phyloP scores from a whole-genome alignment of 371 early-diverging fungal species.

The Zychaea mexicana region DNA sequence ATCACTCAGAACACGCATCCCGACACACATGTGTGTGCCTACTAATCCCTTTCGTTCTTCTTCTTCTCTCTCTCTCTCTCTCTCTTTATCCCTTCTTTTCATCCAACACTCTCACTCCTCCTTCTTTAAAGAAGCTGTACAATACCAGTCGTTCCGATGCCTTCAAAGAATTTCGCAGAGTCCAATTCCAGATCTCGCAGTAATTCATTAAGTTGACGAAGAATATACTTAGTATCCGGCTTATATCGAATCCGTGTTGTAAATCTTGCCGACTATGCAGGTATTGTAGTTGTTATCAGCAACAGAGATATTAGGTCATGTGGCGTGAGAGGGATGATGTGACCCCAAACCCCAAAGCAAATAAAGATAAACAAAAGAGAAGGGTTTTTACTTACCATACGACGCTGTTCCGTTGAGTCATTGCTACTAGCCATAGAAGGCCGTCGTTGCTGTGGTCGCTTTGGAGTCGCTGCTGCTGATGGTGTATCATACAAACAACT shows the following conservation, averaged over 20 bases:
- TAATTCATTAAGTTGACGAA: slow-evolving; percentile 45
- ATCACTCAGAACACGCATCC: no score
- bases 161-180: slow-evolving; percentile 46
- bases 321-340: no score
- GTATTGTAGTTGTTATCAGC: no score
- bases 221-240: slow-evolving; percentile 49
- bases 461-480: neutral
- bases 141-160: slow-evolving; percentile 44
- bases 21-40: no score
- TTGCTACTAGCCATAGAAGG: slow-evolving; percentile 27
- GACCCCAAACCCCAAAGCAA: no score
- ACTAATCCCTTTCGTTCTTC: no score
- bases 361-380: neutral
- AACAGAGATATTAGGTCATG: neutral
- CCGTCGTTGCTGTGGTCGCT: slow-evolving; percentile 12
- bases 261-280: slow-evolving; percentile 16
- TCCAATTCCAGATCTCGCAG: slow-evolving; percentile 44
- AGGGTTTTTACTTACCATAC: neutral
- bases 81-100: no score
- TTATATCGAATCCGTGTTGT: slow-evolving; percentile 43
- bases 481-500: slow-evolving; percentile 29
- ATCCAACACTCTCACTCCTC: no score
- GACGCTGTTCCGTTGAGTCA: neutral
- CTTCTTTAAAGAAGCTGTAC: neutral
- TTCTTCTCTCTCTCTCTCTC: no score